Conservation (phyloP, 768 basidiomycete genomes). For the Phylloporus arenicola region DNA sequence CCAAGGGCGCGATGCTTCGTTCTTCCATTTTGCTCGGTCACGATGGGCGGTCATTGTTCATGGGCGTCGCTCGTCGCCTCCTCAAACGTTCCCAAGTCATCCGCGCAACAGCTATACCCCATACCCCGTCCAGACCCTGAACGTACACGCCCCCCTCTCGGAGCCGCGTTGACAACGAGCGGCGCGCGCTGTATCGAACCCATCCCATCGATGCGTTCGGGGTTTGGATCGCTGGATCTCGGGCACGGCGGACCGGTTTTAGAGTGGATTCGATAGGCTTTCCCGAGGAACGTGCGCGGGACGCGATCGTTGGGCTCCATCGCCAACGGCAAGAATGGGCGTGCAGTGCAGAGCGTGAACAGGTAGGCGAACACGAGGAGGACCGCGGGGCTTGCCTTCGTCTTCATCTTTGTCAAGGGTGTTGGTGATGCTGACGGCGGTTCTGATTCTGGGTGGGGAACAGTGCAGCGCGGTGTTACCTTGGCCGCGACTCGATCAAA, state of each 20-base stretch:
- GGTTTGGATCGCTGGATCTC: background rate
- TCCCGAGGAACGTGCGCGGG: constrained; percentile 14
- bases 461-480: background rate
- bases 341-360: constrained; percentile 3
- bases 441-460: background rate
- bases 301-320: background rate
- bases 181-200: background rate
- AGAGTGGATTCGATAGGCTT: constrained; percentile 4
- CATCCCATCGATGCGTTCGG: background rate
- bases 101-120: background rate
- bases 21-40: too few species aligned
- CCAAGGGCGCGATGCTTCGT: background rate
- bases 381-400: background rate
- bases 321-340: constrained; percentile 2
- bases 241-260: background rate
- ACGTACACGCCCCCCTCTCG: background rate
- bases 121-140: background rate
- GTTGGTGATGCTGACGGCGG: background rate
- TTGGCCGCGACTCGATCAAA: background rate
- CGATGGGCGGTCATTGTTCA: background rate
- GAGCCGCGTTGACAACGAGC: constrained; percentile 1
- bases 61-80: too few species aligned
- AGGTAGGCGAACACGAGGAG: constrained; percentile 12
- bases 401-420: constrained; percentile 2
- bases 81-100: background rate